phyloP scores from a whole-genome alignment of 139 green algal genomes.

The Ettlia oleoabundans region DNA sequence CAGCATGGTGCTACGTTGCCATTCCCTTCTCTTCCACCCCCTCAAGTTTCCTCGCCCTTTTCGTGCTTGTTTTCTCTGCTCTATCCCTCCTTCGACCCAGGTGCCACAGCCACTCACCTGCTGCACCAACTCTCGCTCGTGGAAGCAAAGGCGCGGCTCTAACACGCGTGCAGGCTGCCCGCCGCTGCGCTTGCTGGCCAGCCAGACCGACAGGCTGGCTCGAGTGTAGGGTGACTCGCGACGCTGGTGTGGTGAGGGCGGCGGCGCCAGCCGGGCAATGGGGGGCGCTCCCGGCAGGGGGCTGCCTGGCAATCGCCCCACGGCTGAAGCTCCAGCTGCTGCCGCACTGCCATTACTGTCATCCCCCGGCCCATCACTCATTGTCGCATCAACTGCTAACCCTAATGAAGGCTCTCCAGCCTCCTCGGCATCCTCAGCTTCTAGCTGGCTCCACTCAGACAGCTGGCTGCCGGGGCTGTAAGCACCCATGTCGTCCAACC shows the following conservation, averaged over 20 bases:
- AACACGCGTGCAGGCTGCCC: conserved; percentile 33
- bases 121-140: conserved; percentile 32
- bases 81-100: not conserved
- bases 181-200: conserved; percentile 33
- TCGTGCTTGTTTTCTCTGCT: too few relatives aligned
- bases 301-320: not conserved
- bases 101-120: conserved; percentile 10
- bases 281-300: not conserved
- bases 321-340: too few relatives aligned
- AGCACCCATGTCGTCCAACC: not conserved
- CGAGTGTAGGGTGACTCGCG: conserved; percentile 12
- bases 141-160: conserved; percentile 34
- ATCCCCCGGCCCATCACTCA: too few relatives aligned
- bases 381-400: too few relatives aligned
- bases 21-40: too few relatives aligned
- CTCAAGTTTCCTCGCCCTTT: too few relatives aligned
- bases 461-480: conserved; percentile 19
- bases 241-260: not conserved
- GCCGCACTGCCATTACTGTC: not conserved
- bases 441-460: conserved; percentile 30
- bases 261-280: not conserved
- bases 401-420: too few relatives aligned
- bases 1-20: too few relatives aligned
- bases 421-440: not conserved
- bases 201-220: conserved; percentile 39